Conservation (phyloP, 2,329 filamentous ascomycete genomes). For the Pseudogymnoascus sp. region DNA sequence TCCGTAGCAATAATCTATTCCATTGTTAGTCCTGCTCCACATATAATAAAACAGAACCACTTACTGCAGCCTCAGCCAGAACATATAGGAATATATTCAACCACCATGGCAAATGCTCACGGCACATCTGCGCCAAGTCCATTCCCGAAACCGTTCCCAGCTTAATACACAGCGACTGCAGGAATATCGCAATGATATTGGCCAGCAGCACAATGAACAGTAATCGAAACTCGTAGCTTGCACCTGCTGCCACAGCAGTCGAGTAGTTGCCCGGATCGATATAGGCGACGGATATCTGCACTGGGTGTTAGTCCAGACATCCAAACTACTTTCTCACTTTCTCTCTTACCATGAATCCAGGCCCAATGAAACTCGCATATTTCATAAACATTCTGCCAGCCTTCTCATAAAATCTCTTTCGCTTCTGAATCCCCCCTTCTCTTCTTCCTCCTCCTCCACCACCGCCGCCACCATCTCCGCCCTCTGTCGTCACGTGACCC, state of each 20-base stretch:
- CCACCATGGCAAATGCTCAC: constrained; percentile 41
- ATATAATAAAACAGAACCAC: background rate
- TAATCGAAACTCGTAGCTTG: constrained; percentile 43
- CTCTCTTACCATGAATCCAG: constrained; percentile 37
- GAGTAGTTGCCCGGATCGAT: constrained; percentile 45
- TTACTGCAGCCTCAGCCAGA: constrained; percentile 39
- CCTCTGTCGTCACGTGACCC: background rate
- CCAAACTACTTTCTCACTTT: constrained; percentile 23
- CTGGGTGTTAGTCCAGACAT: background rate
- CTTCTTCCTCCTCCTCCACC: background rate
- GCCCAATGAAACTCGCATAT: constrained; percentile 44
- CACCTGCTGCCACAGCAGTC: constrained; percentile 48
- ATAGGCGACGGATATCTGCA: constrained; percentile 30
- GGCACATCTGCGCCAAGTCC: constrained; percentile 43
- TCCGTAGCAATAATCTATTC: constrained; percentile 41
- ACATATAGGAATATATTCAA: constrained; percentile 43
- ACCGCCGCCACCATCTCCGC: background rate
- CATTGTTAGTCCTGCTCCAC: background rate
- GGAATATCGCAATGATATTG: constrained; percentile 50
- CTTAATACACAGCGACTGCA: constrained; percentile 46
- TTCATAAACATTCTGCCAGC: constrained; percentile 26
- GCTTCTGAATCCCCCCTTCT: background rate
- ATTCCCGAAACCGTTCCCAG: constrained; percentile 43
- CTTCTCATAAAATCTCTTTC: constrained; percentile 13
- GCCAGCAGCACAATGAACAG: constrained; percentile 49